Evolutionary conservation across 1,284 basidiomycete genomes (phyloP).

Genomic region (Rhodotorula sp.): DNA sequence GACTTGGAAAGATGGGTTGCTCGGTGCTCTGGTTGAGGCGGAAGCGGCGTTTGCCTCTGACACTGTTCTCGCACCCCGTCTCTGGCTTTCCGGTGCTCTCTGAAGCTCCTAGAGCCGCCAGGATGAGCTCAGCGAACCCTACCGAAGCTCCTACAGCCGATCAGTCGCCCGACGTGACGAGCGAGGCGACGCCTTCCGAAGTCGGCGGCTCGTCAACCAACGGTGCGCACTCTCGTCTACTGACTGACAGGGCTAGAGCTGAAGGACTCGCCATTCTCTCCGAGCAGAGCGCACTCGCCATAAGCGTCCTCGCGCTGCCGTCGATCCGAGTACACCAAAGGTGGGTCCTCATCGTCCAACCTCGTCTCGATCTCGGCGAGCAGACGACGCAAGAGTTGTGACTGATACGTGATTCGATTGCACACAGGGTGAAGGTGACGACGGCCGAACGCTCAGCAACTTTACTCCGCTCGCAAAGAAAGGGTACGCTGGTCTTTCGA

Average conservation of each 20-base stretch:
- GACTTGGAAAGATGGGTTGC: no score
- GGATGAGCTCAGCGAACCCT: background rate
- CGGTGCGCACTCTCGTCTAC: background rate
- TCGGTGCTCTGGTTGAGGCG: no score
- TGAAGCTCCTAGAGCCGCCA: background rate
- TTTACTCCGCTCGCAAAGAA: conserved; percentile 39
- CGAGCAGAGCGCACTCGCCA: conserved; percentile 5
- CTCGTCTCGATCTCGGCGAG: background rate
- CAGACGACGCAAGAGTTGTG: background rate
- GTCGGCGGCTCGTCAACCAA: conserved; percentile 6
- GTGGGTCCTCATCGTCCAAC: conserved; percentile 4
- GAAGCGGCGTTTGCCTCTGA: no score
- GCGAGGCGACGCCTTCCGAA: background rate
- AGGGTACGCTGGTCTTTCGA: conserved; percentile 17
- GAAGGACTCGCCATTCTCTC: no score
- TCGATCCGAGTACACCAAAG: conserved; percentile 30
- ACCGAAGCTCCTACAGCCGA: background rate
- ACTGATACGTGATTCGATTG: background rate
- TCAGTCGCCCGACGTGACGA: background rate
- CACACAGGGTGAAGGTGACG: conserved; percentile 32
- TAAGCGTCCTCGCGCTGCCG: conserved; percentile 20
- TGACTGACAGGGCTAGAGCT: background rate
- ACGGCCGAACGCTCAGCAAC: conserved; percentile 11
- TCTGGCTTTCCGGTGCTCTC: background rate
- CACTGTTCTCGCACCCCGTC: background rate